A percentile compares a stretch with the other conserved stretches of the same genome.
Evolutionary conservation across 331 rosid species (phyloP).

Genomic region (Malus hybrid): DNA sequence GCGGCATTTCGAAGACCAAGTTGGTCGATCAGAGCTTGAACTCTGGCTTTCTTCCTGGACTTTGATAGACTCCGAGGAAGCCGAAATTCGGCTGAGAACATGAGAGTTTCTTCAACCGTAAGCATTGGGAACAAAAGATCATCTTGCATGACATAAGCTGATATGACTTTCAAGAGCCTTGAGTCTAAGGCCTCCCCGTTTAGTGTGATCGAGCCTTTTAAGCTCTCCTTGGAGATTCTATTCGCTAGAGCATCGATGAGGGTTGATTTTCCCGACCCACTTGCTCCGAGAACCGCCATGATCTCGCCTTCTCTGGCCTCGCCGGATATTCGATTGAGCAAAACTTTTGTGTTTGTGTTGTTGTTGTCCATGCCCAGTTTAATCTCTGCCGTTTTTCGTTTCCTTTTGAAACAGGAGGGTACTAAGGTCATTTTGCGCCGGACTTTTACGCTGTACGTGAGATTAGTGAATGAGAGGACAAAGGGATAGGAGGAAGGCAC

Average conservation of each 20-base stretch:
- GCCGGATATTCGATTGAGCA: slow-evolving; percentile 70
- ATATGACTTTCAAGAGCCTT: slow-evolving; percentile 55
- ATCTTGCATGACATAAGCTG: slow-evolving; percentile 96
- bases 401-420: slow-evolving; percentile 14
- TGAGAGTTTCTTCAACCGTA: slow-evolving; percentile 87
- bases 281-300: slow-evolving; percentile 91
- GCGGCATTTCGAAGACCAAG: slow-evolving; percentile 69
- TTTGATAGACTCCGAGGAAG: slow-evolving; percentile 77
- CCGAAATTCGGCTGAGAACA: slow-evolving; percentile 82
- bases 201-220: slow-evolving; percentile 49
- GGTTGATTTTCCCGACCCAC: slow-evolving; percentile 91
- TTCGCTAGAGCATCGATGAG: slow-evolving; percentile 81
- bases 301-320: slow-evolving; percentile 86
- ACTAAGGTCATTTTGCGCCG: slow-evolving; percentile 27
- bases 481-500: slow-evolving; percentile 37
- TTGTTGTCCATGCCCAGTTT: slow-evolving; percentile 14
- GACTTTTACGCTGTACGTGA: slow-evolving; percentile 60
- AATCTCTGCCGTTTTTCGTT: not conserved
- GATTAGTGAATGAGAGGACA: slow-evolving; percentile 54
- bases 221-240: slow-evolving; percentile 72
- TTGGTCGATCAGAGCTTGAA: slow-evolving; percentile 73
- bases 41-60: slow-evolving; percentile 67
- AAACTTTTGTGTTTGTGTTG: slow-evolving; percentile 24
- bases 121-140: slow-evolving; percentile 95
- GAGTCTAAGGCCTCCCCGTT: slow-evolving; percentile 67